A percentile compares a stretch with the other conserved stretches of the same genome.
Evolutionary conservation across 306 rosid genomes (phyloP).

Genomic region (Acacia crassicarpa): DNA sequence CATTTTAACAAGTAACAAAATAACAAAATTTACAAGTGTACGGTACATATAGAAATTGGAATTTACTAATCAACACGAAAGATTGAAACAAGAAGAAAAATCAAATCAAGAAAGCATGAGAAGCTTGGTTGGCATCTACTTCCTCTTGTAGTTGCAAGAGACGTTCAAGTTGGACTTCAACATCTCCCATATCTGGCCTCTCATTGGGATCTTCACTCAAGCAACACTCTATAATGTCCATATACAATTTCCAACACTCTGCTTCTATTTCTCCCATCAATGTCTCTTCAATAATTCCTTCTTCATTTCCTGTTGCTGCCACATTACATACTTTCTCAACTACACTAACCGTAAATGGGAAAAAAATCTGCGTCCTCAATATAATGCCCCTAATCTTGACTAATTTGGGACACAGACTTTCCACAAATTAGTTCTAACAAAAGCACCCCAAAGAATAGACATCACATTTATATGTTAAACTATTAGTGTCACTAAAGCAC

Average conservation of each 20-base stretch:
- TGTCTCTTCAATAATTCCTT: constrained; percentile 12
- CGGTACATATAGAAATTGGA: too few relatives aligned
- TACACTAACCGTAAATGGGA: neutral
- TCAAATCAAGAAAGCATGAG: neutral
- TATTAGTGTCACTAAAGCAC: neutral
- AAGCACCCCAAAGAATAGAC: constrained; percentile 35
- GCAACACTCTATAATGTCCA: constrained; percentile 18
- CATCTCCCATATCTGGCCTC: constrained; percentile 41
- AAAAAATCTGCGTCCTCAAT: neutral
- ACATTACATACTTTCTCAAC: neutral
- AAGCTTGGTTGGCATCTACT: neutral
- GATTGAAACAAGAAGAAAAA: too few relatives aligned
- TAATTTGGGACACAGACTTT: neutral
- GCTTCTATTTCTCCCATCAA: constrained; percentile 30
- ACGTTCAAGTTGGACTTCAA: constrained; percentile 28
- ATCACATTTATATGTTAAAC: constrained; percentile 21
- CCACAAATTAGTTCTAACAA: constrained; percentile 30
- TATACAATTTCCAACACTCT: constrained; percentile 16
- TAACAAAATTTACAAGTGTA: too few relatives aligned
- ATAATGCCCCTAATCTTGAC: neutral
- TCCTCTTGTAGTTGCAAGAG: constrained; percentile 24
- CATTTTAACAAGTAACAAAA: too few relatives aligned
- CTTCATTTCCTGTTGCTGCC: neutral
- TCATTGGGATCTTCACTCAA: neutral
- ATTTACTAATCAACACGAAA: too few relatives aligned